Evolutionary conservation across 2,329 filamentous ascomycete genomes (phyloP), one percentile per base, ranked within the genome.

Genomic region (Beauveria sp.): DNA sequence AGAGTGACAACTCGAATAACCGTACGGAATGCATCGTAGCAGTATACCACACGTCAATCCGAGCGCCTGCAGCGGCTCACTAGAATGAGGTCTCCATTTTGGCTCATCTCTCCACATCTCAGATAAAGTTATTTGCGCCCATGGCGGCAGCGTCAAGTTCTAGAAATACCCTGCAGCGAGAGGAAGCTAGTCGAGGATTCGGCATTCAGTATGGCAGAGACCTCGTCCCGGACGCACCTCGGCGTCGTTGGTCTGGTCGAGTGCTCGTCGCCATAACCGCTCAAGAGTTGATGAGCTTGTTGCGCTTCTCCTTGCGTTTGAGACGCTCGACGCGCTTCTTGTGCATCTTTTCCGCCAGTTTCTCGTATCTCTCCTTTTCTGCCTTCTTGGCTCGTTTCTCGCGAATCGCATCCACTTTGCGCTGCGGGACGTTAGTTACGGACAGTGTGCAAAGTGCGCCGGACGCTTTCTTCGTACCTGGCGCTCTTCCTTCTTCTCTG

Each of bases 281-380:
- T 83, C 78, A 88, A 63, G 85, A 87, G 72, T 87, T 87, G 69
- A 89, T 72, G 72, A 91, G 77, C 79, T 93, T 94, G 76, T 93
- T 99, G 72, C 94, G 86, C 87, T 97, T 97, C 81, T 99, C 94
- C 75, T 91, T 90, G 71, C 92, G 85, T 86, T 92, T 96, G 75
- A 96, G 76, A 68, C 94, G 85, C 77, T 99, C 94, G 14, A 97
- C 88, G 64, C 92, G 84, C 82, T 96, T 97, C 76, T 85, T 86
- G 79, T 97, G 93, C 94, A 99, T 97, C 80, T 94, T 97, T 78
- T 92, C 91, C 22, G 92, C 93, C 85, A 99, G 85, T 80, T 92
- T 91, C 74, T 92, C 91, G 72, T 93, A 97, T 67, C 93, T 82
- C 70, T 92, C 91, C 75, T 89, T 92, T 80, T 97, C 94, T 69